Percentiles rank a stretch among this genome's conserved stretches.
phyloP scores from a whole-genome alignment of 1,139 yeast genomes.

The Meyerozyma smithsonii region DNA sequence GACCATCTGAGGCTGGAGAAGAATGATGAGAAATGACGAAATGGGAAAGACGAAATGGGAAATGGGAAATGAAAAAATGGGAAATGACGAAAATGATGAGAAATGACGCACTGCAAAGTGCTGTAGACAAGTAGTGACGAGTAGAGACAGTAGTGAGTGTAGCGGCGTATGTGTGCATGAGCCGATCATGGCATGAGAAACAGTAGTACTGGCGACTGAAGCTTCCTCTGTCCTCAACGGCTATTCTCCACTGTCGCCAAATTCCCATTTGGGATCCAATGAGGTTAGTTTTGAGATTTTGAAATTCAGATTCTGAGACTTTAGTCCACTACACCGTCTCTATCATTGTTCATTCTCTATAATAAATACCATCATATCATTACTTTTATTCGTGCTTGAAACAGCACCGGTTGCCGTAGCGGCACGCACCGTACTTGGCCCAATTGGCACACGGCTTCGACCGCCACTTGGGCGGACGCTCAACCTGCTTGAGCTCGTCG shows the following conservation, averaged over 20 bases:
- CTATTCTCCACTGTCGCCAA: too few relatives aligned
- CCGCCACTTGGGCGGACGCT: conserved; percentile 82
- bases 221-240: too few relatives aligned
- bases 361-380: conserved; percentile 1
- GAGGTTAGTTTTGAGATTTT: too few relatives aligned
- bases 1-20: conserved; percentile 13
- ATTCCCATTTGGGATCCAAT: too few relatives aligned
- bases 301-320: too few relatives aligned
- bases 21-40: conserved; percentile 1
- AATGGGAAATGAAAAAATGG: neutral
- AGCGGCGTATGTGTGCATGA: too few relatives aligned
- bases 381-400: conserved; percentile 57
- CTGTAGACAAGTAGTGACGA: too few relatives aligned
- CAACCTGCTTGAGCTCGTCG: conserved; percentile 66
- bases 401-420: conserved; percentile 89
- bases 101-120: too few relatives aligned
- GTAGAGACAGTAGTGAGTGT: neutral
- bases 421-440: conserved; percentile 75
- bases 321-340: too few relatives aligned
- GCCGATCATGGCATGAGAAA: too few relatives aligned
- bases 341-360: too few relatives aligned
- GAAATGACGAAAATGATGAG: neutral
- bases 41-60: neutral
- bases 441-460: conserved; percentile 91
- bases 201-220: too few relatives aligned